Percentiles rank a stretch among this genome's conserved stretches.
Conservation (phyloP, 108 stramenopile species). For the Stephanodiscus triporus region DNA sequence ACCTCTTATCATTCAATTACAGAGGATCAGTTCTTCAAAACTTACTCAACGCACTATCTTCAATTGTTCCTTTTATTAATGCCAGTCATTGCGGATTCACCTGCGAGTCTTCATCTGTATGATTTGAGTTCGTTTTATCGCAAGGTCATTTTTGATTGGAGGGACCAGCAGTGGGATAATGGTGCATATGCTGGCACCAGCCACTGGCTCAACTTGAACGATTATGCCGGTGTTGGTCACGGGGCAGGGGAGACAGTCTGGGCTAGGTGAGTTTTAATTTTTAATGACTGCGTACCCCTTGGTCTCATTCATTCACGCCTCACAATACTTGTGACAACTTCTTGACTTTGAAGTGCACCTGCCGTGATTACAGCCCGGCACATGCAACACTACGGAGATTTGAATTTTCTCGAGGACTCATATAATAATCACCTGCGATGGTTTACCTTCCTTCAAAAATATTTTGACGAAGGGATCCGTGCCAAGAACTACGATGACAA, state of each 20-base stretch:
- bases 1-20: no score
- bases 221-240: conserved; percentile 38
- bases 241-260: conserved; percentile 49
- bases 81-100: conserved; percentile 50
- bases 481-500: conserved; percentile 41
- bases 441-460: conserved; percentile 34
- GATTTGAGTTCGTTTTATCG: conserved; percentile 60
- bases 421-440: conserved; percentile 35
- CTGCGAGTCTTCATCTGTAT: conserved; percentile 46
- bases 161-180: conserved; percentile 54
- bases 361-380: conserved; percentile 41
- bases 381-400: conserved; percentile 49
- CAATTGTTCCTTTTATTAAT: no score
- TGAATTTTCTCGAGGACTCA: conserved; percentile 36
- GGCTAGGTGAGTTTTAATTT: neutral
- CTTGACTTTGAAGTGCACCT: conserved; percentile 29
- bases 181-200: conserved; percentile 49
- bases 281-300: neutral
- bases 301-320: conserved; percentile 18
- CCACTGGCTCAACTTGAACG: conserved; percentile 47
- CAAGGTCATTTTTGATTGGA: conserved; percentile 49
- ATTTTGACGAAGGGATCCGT: conserved; percentile 46
- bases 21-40: no score
- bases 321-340: neutral
- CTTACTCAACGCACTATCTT: no score